Base-by-base conservation (phyloP, 805 yeast species). In the Wickerhamiella alocasiicola region DNA sequence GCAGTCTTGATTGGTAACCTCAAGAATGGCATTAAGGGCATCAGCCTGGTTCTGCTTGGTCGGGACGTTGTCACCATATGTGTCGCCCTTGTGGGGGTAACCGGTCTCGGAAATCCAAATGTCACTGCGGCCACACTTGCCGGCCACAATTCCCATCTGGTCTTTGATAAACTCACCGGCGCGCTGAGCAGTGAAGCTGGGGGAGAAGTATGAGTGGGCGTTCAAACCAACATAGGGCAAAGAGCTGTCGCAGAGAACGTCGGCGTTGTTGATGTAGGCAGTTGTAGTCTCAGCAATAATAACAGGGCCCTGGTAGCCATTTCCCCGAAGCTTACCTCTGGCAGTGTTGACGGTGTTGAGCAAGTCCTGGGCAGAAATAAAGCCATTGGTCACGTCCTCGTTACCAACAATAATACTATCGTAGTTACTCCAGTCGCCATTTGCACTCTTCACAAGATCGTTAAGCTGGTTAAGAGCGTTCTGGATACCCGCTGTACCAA, bases 261-360 rank as follows among this genome's bases (percentile, higher is more conserved):
- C 33, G 3, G 94, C 82, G 56, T 80, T 47, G 38, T 64, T 56
- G 55, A 70, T 70, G 59, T 69, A 85, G 15, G 76, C 61, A 11
- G 71, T 79, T n/a, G 95, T 91, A 41, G 95, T 94, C 59, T 87
- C 96, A 43, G 94, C 74, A 15, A 94, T 85, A 17, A 93, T 78
- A 34, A 85, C 68, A 41, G 62, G 54, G 39, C 95, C 95, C 7
- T 65, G 60, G 63, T 76, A 87, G 28, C 96, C 96, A 20, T 83
- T 87, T 38, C 56, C 60, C 42, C 62, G 55, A 43, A 87, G 69
- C 46, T 61, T 60, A 9, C 67, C 27, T 58, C 76, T 80, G 39
- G 83, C 91, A 9, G 72, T 60, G 1, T 72, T 43, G 46, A 84
- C 78, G 61, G 82, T 83, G 36, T 60, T 32, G 24, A 77, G 64